Evolutionary conservation across 2,329 filamentous ascomycete genomes (phyloP).

Genomic region (Pseudodiploospora longispora): DNA sequence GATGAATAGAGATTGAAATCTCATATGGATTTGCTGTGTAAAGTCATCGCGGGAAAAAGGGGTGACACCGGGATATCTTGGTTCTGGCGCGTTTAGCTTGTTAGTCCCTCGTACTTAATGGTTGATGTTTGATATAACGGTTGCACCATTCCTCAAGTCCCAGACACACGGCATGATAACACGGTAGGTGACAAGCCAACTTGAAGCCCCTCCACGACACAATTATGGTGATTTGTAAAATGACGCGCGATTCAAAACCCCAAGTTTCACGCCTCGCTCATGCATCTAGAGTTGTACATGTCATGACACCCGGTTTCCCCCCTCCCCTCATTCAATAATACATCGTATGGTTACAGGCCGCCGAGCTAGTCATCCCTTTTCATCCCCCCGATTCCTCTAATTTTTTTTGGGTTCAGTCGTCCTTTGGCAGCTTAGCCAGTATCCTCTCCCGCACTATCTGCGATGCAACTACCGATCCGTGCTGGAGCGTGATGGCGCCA

Average conservation of each 20-base stretch:
- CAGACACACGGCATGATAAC: neutral
- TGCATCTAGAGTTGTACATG: conserved; percentile 10
- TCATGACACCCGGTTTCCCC: conserved; percentile 8
- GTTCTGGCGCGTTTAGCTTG: too few species aligned
- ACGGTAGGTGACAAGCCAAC: neutral
- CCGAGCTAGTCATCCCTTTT: conserved; percentile 1
- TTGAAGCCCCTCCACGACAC: too few species aligned
- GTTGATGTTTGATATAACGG: too few species aligned
- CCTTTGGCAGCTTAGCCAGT: conserved; percentile 33
- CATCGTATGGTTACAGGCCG: conserved; percentile 16
- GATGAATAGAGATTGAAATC: conserved; percentile 7
- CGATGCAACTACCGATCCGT: conserved; percentile 70
- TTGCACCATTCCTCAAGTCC: too few species aligned
- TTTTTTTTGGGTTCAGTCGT: neutral
- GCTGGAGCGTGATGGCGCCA: conserved; percentile 82
- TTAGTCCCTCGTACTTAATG: too few species aligned
- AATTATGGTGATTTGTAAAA: too few species aligned
- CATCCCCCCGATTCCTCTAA: neutral
- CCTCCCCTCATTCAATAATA: conserved; percentile 14
- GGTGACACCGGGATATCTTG: too few species aligned
- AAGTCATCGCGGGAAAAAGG: too few species aligned
- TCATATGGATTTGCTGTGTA: too few species aligned
- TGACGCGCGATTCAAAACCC: neutral
- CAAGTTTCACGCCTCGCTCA: conserved; percentile 2
- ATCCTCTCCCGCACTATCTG: conserved; percentile 70